A percentile compares a stretch with the other conserved stretches of the same genome.
Evolutionary conservation across 352 stramenopile species (phyloP).

Genomic region (Phytophthora cactorum): DNA sequence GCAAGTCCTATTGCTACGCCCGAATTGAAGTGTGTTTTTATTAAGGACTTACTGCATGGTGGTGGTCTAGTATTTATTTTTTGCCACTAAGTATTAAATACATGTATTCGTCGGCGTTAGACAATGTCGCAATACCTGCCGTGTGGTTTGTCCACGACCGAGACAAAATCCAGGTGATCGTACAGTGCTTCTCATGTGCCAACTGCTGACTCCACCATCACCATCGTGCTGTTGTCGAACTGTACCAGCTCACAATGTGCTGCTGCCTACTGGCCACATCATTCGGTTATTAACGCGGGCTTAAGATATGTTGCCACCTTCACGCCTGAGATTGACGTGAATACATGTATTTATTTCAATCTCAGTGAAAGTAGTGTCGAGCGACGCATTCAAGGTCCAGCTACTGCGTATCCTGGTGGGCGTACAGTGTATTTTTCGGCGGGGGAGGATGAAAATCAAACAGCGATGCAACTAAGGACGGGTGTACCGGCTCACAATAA

Average conservation of each 20-base stretch:
- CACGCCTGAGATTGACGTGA: no score
- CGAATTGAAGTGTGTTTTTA: no score
- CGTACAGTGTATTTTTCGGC: no score
- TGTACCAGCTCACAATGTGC: background rate
- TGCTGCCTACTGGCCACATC: background rate
- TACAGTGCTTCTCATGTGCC: constrained; percentile 8
- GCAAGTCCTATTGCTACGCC: no score
- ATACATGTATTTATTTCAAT: no score
- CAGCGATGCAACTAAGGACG: background rate
- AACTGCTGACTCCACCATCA: constrained; percentile 17
- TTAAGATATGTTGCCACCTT: no score
- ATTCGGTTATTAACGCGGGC: background rate
- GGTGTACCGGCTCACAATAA: background rate
- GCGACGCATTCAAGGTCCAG: no score
- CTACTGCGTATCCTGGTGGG: no score
- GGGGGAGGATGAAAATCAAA: background rate
- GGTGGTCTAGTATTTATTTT: no score
- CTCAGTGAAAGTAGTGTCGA: no score
- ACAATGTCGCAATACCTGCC: background rate
- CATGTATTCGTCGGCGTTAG: background rate
- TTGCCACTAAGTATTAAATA: no score
- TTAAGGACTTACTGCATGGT: no score
- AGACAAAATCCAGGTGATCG: constrained; percentile 18
- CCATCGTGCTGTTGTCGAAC: constrained; percentile 4
- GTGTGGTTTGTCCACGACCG: background rate